These are phyloP conservation scores for Berberis thunbergii DNA, from an alignment of 164 flowering plant species.

Conservation along the genomic window DNA sequence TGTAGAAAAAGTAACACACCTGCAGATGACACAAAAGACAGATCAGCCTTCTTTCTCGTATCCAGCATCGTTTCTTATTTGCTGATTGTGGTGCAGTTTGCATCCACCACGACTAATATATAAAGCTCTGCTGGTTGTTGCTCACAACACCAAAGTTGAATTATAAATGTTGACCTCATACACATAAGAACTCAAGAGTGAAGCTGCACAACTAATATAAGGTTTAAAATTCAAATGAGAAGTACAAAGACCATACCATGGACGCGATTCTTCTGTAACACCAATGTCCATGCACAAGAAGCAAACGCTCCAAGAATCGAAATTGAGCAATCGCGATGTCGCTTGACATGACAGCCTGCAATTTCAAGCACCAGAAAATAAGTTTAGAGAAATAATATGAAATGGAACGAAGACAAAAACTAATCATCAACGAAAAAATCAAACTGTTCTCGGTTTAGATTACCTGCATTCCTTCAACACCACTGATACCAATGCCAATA, in stretches of 20 bases:
- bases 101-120: too few species aligned
- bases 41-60: neutral
- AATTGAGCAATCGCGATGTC: too few species aligned
- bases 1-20: constrained; percentile 96
- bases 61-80: too few species aligned
- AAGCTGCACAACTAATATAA: neutral
- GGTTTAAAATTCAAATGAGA: neutral
- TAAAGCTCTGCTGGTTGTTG: too few species aligned
- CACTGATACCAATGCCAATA: constrained; percentile 29
- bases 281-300: constrained; percentile 97
- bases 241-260: constrained; percentile 44
- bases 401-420: neutral
- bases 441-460: too few species aligned
- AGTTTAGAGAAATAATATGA: neutral
- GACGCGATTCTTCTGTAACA: constrained; percentile 86
- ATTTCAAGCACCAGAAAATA: neutral
- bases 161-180: too few species aligned
- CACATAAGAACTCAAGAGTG: neutral
- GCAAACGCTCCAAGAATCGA: constrained; percentile 42
- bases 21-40: constrained; percentile 23
- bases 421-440: neutral
- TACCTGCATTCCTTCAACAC: too few species aligned
- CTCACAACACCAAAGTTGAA: too few species aligned
- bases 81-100: too few species aligned
- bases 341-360: constrained; percentile 82